Conservation (phyloP, 306 rosid species). For the Senna tora region DNA sequence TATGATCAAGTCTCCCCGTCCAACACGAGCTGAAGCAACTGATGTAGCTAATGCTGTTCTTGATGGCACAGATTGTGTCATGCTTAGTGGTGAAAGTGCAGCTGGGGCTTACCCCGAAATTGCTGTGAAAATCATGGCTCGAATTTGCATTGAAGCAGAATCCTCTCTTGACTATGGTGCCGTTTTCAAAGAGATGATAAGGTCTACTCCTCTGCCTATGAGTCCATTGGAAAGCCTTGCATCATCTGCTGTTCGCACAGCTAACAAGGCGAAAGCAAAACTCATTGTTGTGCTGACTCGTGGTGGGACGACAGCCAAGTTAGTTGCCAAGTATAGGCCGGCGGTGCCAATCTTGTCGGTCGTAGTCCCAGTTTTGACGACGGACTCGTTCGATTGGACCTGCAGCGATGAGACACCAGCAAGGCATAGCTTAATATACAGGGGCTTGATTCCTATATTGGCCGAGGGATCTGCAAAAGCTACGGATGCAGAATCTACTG, state of each 20-base stretch:
- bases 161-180: conserved; percentile 90
- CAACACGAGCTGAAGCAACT: conserved; percentile 96
- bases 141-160: conserved; percentile 91
- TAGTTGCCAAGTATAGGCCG: conserved; percentile 93
- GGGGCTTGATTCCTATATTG: conserved; percentile 89
- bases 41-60: conserved; percentile 96
- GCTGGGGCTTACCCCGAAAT: conserved; percentile 94
- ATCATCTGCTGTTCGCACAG: conserved; percentile 92
- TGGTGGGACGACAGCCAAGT: conserved; percentile 86
- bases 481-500: conserved; percentile 98
- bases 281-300: conserved; percentile 92
- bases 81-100: conserved; percentile 99
- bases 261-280: conserved; percentile 87
- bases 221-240: conserved; percentile 98
- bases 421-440: conserved; percentile 88
- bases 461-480: conserved; percentile 97
- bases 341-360: conserved; percentile 94
- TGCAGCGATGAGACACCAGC: conserved; percentile 93
- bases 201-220: conserved; percentile 94
- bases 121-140: conserved; percentile 92
- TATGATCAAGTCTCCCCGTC: conserved; percentile 96
- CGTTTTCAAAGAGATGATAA: conserved; percentile 94
- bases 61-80: conserved; percentile 95
- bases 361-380: conserved; percentile 90
- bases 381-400: conserved; percentile 89